Evolutionary conservation across 345 rosid species (phyloP), one percentile per base, ranked within the genome.

Genomic region (Brassica carinata): DNA sequence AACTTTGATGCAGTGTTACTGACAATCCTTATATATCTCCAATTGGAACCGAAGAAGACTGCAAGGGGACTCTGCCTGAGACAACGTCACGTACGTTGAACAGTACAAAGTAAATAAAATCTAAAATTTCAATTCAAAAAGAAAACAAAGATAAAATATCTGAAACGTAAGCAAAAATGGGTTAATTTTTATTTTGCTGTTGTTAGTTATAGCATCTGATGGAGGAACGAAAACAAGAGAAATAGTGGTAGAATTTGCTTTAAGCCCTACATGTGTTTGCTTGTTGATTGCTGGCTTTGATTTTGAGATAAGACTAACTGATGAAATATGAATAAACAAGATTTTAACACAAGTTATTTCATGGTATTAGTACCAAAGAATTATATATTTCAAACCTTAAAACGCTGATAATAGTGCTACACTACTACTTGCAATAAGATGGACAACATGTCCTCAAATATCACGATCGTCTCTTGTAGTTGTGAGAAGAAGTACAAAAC

Each of bases 11-110:
- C 88, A 95, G 97, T 85, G 86, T 90, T 48, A 82, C 85, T 43
- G 98, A 96, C 23, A 93, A 95, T 76, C 87, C 96, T 23, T 43
- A 82, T 88, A 89, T 95, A 77, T 95, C 98, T 81, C 79, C 86
- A 17, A 71, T 77, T 0, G 87, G 88, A 78, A 79, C 83, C 34
- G 90, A 85, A 76, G 71, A 87, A 81, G 88, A 89, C 65, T 93
- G 99, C 76, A 85, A 77, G 66, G 86, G 87, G 78, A 84, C 88
- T 69, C 76, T 85, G 26, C 91, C 87, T 23, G 79, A 77, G 77
- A 84, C 94, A 5, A 80, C 80, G 61, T 77, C 92, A 48, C 27
- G 26, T 38, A 64, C 87, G 43, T 59, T 85, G 63, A 88, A 85
- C 72, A 86, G 71, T 82, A 53, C 92, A 82, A 84, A 79, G 97